These are phyloP conservation scores for Incumbomyces delicatus DNA, from an alignment of 2,329 filamentous ascomycete genomes.

Conservation along the genomic window DNA sequence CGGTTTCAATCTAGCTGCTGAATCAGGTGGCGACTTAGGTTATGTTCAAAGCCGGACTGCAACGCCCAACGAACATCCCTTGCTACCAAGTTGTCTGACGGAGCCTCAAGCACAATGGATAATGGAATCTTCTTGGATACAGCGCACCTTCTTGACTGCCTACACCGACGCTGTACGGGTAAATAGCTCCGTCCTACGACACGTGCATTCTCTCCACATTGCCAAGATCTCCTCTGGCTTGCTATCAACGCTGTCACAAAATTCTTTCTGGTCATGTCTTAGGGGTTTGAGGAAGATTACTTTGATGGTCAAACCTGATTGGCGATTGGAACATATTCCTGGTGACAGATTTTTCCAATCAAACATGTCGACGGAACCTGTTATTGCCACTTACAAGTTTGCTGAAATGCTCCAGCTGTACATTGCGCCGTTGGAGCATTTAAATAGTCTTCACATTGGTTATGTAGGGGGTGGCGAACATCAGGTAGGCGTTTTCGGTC, in stretches of 20 bases:
- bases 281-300: constrained; percentile 46
- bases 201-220: constrained; percentile 52
- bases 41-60: constrained; percentile 16
- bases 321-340: constrained; percentile 47
- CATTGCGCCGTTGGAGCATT: constrained; percentile 39
- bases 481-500: constrained; percentile 49
- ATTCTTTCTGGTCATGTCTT: constrained; percentile 54
- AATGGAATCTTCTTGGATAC: constrained; percentile 58
- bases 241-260: constrained; percentile 44
- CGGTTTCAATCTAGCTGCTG: constrained; percentile 24
- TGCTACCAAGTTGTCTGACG: constrained; percentile 49
- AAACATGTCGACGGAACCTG: constrained; percentile 41
- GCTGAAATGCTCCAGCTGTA: constrained; percentile 43
- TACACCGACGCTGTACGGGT: constrained; percentile 57
- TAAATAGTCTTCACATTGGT: constrained; percentile 54
- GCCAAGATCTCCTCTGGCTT: constrained; percentile 56
- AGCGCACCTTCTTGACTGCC: constrained; percentile 57
- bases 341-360: constrained; percentile 43
- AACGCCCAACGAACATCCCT: constrained; percentile 23
- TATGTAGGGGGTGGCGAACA: constrained; percentile 61
- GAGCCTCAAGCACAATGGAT: constrained; percentile 59
- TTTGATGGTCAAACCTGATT: constrained; percentile 56
- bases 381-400: constrained; percentile 42
- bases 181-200: constrained; percentile 44
- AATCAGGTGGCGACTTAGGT: constrained; percentile 11